A percentile compares a stretch with the other conserved stretches of the same genome.
phyloP scores from a whole-genome alignment of 1,284 basidiomycete genomes.

The Fomitiporia mediterranea region DNA sequence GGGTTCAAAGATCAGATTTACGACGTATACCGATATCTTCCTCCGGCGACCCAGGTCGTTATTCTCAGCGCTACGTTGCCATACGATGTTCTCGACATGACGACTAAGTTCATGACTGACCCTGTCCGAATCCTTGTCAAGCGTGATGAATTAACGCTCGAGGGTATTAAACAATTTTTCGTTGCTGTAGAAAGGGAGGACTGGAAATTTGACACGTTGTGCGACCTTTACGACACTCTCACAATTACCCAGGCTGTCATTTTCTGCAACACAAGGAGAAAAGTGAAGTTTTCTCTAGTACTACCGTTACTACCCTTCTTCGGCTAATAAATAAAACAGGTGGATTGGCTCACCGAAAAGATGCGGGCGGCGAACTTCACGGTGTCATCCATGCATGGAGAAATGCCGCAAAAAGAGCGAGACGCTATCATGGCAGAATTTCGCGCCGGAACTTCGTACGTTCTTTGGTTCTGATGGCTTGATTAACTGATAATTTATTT shows the following conservation, averaged over 20 bases:
- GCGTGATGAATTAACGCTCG: slow-evolving; percentile 98
- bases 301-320: slow-evolving; percentile 14
- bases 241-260: slow-evolving; percentile 99
- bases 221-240: slow-evolving; percentile 96
- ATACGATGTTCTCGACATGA: slow-evolving; percentile 99
- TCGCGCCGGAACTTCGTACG: slow-evolving; percentile 87
- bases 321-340: slow-evolving; percentile 40
- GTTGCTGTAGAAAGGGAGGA: slow-evolving; percentile 99
- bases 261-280: slow-evolving; percentile 98
- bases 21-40: slow-evolving; percentile 97
- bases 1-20: slow-evolving; percentile 99
- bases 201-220: slow-evolving; percentile 99
- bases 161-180: slow-evolving; percentile 99
- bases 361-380: slow-evolving; percentile 97
- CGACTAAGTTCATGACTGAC: slow-evolving; percentile 99
- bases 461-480: slow-evolving; percentile 22
- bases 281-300: slow-evolving; percentile 48
- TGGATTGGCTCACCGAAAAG: slow-evolving; percentile 99
- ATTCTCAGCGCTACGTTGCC: slow-evolving; percentile 94
- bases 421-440: slow-evolving; percentile 99
- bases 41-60: slow-evolving; percentile 97
- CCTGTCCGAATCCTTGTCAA: slow-evolving; percentile 98
- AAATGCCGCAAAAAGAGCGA: slow-evolving; percentile 98
- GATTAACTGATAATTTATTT: slow-evolving; percentile 19
- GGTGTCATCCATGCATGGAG: slow-evolving; percentile 96